phyloP scores from a whole-genome alignment of 306 rosid species.

The Glycine soja region DNA sequence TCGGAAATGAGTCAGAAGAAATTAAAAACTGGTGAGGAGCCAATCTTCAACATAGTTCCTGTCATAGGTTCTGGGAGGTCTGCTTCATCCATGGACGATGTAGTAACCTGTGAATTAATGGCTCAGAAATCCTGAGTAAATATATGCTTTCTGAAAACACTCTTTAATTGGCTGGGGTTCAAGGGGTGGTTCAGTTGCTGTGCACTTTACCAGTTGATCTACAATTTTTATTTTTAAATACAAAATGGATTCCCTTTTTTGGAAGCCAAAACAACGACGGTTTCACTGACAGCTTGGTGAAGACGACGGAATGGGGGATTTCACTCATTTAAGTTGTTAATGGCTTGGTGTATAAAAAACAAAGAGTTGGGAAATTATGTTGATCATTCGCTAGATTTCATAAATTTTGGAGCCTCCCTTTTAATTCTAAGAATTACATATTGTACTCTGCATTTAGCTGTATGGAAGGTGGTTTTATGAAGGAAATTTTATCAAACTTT shows the following conservation, averaged over 20 bases:
- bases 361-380: background rate
- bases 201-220: constrained; percentile 10
- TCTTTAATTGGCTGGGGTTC: constrained; percentile 1
- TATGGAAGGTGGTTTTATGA: background rate
- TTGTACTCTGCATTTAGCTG: background rate
- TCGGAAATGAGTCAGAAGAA: constrained; percentile 55
- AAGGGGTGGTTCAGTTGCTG: constrained; percentile 18
- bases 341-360: background rate
- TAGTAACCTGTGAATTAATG: constrained; percentile 81
- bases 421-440: constrained; percentile 4
- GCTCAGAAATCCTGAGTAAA: constrained; percentile 62
- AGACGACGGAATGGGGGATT: constrained; percentile 30
- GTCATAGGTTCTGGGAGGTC: constrained; percentile 76
- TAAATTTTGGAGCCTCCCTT: background rate
- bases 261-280: background rate
- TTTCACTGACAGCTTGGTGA: constrained; percentile 20
- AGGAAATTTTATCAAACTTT: background rate
- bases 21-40: constrained; percentile 52
- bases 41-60: constrained; percentile 88
- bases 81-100: constrained; percentile 69
- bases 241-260: background rate
- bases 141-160: constrained; percentile 14
- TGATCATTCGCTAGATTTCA: constrained; percentile 7
- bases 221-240: background rate
- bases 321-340: constrained; percentile 4